Base-by-base conservation (phyloP, 495 filamentous ascomycete species). In the Poronia punctata region DNA sequence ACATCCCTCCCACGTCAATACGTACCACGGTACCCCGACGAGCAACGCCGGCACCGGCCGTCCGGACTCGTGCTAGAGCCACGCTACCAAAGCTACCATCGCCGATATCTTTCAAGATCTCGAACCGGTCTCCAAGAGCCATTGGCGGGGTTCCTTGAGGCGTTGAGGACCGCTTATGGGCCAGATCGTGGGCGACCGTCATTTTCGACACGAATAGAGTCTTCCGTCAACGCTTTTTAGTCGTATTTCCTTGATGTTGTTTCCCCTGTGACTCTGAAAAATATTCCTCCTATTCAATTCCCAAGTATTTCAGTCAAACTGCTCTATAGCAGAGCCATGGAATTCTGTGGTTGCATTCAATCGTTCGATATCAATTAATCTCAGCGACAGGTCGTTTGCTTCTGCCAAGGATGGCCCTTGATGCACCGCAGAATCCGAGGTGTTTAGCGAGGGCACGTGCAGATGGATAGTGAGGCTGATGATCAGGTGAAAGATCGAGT, bases 81-180 rank as follows among this genome's bases (percentile, higher is more conserved):
- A 99, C 92, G 52, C 88, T 97, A 22, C 92, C 92, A 53, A 99
- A 99, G 60, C 90, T 96, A 40, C 92, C 92, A 83, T 99, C 92
- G 6, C 92, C 92, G 52, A 99, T 89, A 48, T 99, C 92, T 65
- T 97, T 99, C 50, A 97, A 66, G 26, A 99, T 80, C 63, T 99
- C 92, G 56, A 95, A 99, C 46, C 87, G 80, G 60, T 97, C 92
- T 61, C 85, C 80, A 9, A 88, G 70, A 22, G 74, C 71, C 37
- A 66, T 41, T 19, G 70, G 68, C 27, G 56, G 59, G 38, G 53
- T 45, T 34, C 48, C 54, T 40, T 65, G 62, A 6, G 75, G 55
- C 43, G 71, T 65, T 43, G 75, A 70, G 27, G 72, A 66, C 55
- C 70, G 72, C 46, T 79, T 70, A 47, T 76, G 68, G 55, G 76